Percentiles rank a stretch among this genome's conserved stretches.
Evolutionary conservation across 352 stramenopile genomes (phyloP).

Genomic region (Thalassiosira livingstoniorum): DNA sequence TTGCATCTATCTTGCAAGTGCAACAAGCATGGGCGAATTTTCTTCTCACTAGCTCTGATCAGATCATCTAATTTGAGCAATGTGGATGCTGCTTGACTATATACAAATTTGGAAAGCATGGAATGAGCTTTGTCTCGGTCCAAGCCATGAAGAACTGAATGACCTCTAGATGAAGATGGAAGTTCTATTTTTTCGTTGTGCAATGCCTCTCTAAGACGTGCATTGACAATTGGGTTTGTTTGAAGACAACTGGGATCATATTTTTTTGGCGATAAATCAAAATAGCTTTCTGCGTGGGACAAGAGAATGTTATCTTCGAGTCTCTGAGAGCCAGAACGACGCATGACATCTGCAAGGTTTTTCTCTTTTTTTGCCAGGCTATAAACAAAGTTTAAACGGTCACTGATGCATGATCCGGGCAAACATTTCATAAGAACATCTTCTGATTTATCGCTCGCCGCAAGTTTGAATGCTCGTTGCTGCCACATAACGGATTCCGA

Average conservation of each 20-base stretch:
- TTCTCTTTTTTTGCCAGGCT: conserved; percentile 6
- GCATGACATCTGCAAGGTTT: background rate
- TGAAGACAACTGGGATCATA: conserved; percentile 20
- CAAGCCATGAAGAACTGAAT: background rate
- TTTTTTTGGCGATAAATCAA: conserved; percentile 23
- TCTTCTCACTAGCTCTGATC: background rate
- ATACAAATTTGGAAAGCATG: conserved; percentile 20
- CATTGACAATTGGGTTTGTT: conserved; percentile 35
- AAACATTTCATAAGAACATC: conserved; percentile 14
- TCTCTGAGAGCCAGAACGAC: background rate
- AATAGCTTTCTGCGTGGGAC: conserved; percentile 25
- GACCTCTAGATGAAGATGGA: background rate
- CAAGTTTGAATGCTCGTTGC: background rate
- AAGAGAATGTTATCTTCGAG: conserved; percentile 20
- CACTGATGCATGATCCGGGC: conserved; percentile 5
- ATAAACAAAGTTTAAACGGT: conserved; percentile 14
- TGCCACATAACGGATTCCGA: conserved; percentile 29
- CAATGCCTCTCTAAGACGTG: conserved; percentile 14
- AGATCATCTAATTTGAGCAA: conserved; percentile 7
- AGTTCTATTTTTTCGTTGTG: background rate
- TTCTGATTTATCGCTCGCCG: background rate
- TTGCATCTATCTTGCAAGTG: background rate
- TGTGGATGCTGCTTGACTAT: background rate
- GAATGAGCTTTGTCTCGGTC: background rate
- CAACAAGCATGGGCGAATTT: background rate